Base-by-base conservation (phyloP, 1,284 basidiomycete species). In the Naganishia liquefaciens region DNA sequence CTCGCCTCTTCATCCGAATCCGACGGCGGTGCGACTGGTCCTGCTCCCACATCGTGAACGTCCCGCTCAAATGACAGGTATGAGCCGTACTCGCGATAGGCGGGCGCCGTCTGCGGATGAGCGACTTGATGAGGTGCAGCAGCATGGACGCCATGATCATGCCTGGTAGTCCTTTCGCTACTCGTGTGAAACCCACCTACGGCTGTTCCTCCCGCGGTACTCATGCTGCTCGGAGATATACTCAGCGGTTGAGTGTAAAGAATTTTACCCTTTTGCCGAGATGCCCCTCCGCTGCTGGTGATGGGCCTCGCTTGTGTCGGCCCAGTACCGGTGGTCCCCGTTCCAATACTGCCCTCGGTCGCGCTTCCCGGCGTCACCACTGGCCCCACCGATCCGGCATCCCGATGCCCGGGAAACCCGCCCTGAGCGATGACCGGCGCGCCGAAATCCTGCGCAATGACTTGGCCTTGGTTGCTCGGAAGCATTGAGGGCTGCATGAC, bases 1-100 rank as follows among this genome's bases (percentile, higher is more conserved):
- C 44, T 60, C 6, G 33, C 57, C 33, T 30, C 43, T 5, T 47
- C 44, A 21, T 44, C 47, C 1, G 57, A 23, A 21, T 33, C 33
- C 33, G 27, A 46, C 9, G 57, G 47, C n/a, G 42, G 10, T 11
- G 43, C 57, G 30, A 60, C 40, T 37, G 57, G 57, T 39, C 57
- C 57, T n/a, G 46, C 21, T 1, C 57, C 57, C 2, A 60, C 57
- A 60, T 60, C 57, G 19, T 60, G 57, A 3, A 60, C 57, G 47
- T 60, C 57, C 39, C 57, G 57, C 27, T 60, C 57, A 37, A 50
- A 60, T 2, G 57, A 60, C n/a, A 60, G 57, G 23, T 60, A 60
- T 30, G 57, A 60, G 19, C 57, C 57, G 46, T 60, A 60, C 30
- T 60, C 57, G 5, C 57, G 28, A 39, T 60, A 60, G 23, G 46